These are phyloP conservation scores for Oryza meridionalis DNA, from an alignment of 176 grass and related monocot genomes.

Conservation along the genomic window DNA sequence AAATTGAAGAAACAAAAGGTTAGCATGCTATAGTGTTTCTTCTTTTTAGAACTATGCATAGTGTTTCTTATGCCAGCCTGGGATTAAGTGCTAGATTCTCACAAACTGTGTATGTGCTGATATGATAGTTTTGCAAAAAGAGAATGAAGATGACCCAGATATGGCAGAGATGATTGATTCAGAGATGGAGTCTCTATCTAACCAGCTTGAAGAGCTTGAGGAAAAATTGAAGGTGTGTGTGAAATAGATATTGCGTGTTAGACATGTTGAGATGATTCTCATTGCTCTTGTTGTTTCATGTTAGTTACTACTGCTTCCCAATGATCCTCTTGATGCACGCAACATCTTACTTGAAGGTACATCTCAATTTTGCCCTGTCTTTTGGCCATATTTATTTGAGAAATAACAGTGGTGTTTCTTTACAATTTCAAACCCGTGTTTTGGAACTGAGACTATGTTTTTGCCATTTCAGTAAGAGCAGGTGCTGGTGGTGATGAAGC, in stretches of 20 bases:
- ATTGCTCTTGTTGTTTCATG: constrained; percentile 36
- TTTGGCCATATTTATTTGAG: not conserved
- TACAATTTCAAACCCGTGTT: not conserved
- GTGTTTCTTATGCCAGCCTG: not conserved
- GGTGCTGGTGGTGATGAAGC: constrained; percentile 96
- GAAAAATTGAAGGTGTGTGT: constrained; percentile 73
- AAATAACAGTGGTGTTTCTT: not conserved
- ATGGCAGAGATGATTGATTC: constrained; percentile 91
- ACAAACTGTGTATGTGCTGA: constrained; percentile 9
- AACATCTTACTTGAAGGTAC: constrained; percentile 99
- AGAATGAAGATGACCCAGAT: constrained; percentile 68
- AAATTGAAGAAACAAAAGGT: constrained; percentile 91
- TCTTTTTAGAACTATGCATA: not conserved
- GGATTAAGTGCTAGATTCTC: not conserved
- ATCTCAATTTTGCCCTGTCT: not conserved
- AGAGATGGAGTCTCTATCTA: constrained; percentile 77
- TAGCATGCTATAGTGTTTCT: constrained; percentile 29
- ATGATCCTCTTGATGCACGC: constrained; percentile 84
- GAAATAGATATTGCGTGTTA: not conserved
- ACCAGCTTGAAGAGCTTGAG: constrained; percentile 77
- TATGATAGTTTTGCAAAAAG: constrained; percentile 68
- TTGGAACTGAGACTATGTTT: constrained; percentile 27
- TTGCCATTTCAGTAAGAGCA: constrained; percentile 81
- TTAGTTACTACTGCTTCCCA: constrained; percentile 84
- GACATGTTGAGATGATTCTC: constrained; percentile 20